Evolutionary conservation across 495 filamentous ascomycete species (phyloP).

Genomic region (Daldinia vernicosa): DNA sequence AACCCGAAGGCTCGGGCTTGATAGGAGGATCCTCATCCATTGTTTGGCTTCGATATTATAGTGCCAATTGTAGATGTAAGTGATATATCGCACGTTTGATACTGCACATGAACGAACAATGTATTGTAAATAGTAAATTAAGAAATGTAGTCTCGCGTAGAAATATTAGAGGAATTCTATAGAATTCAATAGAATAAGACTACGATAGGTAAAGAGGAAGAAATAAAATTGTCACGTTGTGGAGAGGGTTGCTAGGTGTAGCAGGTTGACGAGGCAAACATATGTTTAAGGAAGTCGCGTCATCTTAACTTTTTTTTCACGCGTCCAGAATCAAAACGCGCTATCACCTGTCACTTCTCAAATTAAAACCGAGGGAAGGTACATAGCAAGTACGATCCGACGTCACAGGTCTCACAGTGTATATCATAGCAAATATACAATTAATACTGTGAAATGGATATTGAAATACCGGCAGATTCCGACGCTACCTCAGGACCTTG

Average conservation of each 20-base stretch:
- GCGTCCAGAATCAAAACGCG: not conserved
- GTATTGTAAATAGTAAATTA: not conserved
- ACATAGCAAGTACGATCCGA: not conserved
- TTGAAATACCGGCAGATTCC: no score
- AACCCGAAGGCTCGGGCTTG: not conserved
- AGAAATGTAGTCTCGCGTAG: not conserved
- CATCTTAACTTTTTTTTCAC: not conserved
- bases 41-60: not conserved
- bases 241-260: not conserved
- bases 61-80: not conserved
- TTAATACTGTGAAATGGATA: not conserved
- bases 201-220: not conserved
- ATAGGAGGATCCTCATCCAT: not conserved
- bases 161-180: not conserved
- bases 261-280: not conserved
- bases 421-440: not conserved
- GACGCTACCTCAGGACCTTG: no score
- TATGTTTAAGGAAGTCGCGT: not conserved
- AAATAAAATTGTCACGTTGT: not conserved
- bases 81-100: not conserved
- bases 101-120: not conserved
- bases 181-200: not conserved
- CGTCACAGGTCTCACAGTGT: not conserved
- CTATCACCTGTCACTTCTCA: not conserved
- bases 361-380: not conserved